Evolutionary conservation across 768 basidiomycete species (phyloP).

Genomic region (Lactifluus volemus): DNA sequence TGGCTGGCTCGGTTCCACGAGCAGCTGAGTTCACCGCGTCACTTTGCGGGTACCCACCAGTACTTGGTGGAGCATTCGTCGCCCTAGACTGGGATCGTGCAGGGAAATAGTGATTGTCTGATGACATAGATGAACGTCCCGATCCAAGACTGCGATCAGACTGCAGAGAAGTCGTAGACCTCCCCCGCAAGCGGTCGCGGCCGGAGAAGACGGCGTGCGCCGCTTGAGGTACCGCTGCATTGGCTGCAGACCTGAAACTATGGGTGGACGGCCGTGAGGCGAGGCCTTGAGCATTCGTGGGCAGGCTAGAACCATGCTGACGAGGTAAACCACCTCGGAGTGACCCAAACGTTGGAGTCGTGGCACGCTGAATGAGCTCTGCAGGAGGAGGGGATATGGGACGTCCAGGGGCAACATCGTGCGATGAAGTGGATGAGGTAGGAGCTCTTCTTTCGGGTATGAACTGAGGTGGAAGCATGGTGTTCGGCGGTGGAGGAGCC

Average conservation of each 20-base stretch:
- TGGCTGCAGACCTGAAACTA: constrained; percentile 72
- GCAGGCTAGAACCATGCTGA: constrained; percentile 68
- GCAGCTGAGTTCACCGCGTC: constrained; percentile 16
- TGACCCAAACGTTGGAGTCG: constrained; percentile 71
- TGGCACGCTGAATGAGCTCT: constrained; percentile 87
- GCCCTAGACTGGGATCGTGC: constrained; percentile 29
- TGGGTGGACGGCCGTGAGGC: constrained; percentile 69
- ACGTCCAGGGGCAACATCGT: constrained; percentile 68
- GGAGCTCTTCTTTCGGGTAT: constrained; percentile 59
- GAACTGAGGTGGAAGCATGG: constrained; percentile 63
- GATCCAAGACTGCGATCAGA: constrained; percentile 64
- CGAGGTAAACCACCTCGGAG: constrained; percentile 47
- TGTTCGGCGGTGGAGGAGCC: constrained; percentile 60
- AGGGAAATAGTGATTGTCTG: constrained; percentile 52
- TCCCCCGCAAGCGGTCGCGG: constrained; percentile 44
- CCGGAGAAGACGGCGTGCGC: constrained; percentile 30
- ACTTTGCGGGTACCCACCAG: constrained; percentile 30
- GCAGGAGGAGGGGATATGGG: constrained; percentile 90
- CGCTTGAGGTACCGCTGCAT: constrained; percentile 42
- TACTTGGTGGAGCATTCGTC: constrained; percentile 34
- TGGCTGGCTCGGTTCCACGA: constrained; percentile 62
- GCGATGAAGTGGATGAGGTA: constrained; percentile 35
- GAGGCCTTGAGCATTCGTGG: constrained; percentile 56
- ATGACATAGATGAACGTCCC: constrained; percentile 76
- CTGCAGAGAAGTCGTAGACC: constrained; percentile 61